Evolutionary conservation across 345 rosid genomes (phyloP).

Genomic region (Populus nigra): DNA sequence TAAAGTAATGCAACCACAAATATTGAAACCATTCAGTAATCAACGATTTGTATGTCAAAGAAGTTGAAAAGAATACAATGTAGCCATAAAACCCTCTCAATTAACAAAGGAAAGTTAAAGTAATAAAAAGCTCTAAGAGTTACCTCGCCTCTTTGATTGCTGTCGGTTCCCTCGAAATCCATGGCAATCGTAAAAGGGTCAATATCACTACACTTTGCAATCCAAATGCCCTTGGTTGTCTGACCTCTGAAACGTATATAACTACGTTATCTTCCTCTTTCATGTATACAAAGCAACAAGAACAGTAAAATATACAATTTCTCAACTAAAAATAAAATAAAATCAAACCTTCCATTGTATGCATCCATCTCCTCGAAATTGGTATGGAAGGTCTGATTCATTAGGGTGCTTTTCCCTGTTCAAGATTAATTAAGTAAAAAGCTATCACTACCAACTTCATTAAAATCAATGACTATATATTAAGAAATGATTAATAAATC

Average conservation of each 20-base stretch:
- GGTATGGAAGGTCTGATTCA: conserved; percentile 72
- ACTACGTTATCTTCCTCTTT: neutral
- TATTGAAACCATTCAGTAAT: no score
- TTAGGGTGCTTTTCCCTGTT: conserved; percentile 70
- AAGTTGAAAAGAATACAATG: neutral
- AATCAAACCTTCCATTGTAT: conserved; percentile 58
- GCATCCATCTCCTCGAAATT: conserved; percentile 83
- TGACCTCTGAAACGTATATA: conserved; percentile 51
- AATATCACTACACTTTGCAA: conserved; percentile 65
- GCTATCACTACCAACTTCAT: no score
- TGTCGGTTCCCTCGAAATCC: conserved; percentile 88
- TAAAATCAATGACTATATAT: no score
- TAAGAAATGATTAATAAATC: no score
- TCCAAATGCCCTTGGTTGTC: conserved; percentile 83
- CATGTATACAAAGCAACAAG: neutral
- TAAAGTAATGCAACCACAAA: neutral
- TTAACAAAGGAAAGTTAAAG: neutral
- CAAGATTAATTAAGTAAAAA: neutral
- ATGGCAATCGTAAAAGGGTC: conserved; percentile 70
- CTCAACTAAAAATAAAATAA: neutral
- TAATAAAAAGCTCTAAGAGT: neutral
- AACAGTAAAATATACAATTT: neutral
- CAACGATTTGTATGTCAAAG: neutral
- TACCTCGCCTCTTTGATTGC: conserved; percentile 89
- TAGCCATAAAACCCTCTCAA: neutral